Evolutionary conservation across 257 asterid species (phyloP), one percentile per base, ranked within the genome.

Genomic region (Scutellaria minor): DNA sequence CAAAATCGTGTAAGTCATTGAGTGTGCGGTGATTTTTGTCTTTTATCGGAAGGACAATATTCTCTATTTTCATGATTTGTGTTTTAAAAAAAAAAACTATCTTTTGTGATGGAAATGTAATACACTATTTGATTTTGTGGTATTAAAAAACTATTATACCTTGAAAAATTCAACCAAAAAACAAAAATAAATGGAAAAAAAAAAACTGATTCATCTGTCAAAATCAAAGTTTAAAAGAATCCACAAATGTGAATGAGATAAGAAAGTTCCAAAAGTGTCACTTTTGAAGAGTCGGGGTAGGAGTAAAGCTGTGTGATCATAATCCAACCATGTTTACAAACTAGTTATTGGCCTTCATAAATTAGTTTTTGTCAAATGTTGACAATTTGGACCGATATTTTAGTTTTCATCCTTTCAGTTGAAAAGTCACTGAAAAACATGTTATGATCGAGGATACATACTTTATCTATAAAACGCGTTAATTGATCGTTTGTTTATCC

Each of bases 241-340:
- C 65, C 24, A 14, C 1, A 37, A 9, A 51, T 18, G 35, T 3
- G 67, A 67, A 22, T 51, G 9, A 18, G 66, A 58, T 59, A 73
- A 72, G 75, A 44, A 72, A 66, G 81, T 12, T 48, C 40, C 70
- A 31, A 48, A 77, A 66, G 72, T 42, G 77, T 78, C 82, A 20
- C 71, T 56, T 44, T 78, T 50, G 18, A 72, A 77, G 70, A 71
- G 70, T 71, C 40, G 64, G 51, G 7, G 27, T 71, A 56, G 73
- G 70, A 71, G 18, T 15, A 64, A 46, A 68, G 37, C 31, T 52
- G 15, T 60, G 8, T 54, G 22, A 55, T 77, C 55, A 18, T 55
- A 42, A 77, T 77, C 55, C 47, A 51, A 24, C 52, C 9, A 45
- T 40, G 4, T 46, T 57, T 40, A 58, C 40, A 60, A 66, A 35